Base-by-base conservation (phyloP, 2,329 filamentous ascomycete genomes). In the Neofusicoccum umdonicola region DNA sequence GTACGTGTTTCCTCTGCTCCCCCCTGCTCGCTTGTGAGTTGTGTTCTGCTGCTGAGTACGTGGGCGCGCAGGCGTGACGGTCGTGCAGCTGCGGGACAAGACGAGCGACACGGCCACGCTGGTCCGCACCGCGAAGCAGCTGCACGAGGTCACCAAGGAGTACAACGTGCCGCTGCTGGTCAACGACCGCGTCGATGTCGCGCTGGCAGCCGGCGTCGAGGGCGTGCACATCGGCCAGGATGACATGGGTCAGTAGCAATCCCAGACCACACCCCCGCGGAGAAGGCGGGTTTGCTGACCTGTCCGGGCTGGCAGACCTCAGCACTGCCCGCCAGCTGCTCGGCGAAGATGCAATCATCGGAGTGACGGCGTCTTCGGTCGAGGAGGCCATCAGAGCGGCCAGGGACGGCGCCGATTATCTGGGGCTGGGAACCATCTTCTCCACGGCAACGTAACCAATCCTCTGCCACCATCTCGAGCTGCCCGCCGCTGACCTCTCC, bases 191-290 rank as follows among this genome's bases (percentile, higher is more conserved):
- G 86, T 97, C 5, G 93, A 97, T 74, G 91, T 98, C 31, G 93
- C 93, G 8, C 83, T 92, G 17, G 93, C 92, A 13, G 85, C 93
- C 48, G 91, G 88, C 12, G 95, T 91, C 65, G 94, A 97, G 79
- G 95, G 95, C 51, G 92, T 97, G 8, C 95, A 98, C 76, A 86
- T 98, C 57, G 95, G 95, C 6, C 94, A 98, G 80, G 93, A 97
- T 84, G 94, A 98, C 76, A 89, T 97, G 82, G 83, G 89, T 91
- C 77, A 57, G 63, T 37, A 31, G 27, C 4, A 31, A 31, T 5
- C 27, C 6, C 27, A 31, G 6, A 5, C 27, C 27, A 31, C 27
- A 0, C 27, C 27, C 6, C 12, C 57, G 3, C 22, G 22, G 34
- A 52, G n/a, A 17, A 2, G 9, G 12, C 62, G n/a, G 8, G 12